Base-by-base conservation (phyloP, 2,329 filamentous ascomycete genomes). In the Onygenales sp. region DNA sequence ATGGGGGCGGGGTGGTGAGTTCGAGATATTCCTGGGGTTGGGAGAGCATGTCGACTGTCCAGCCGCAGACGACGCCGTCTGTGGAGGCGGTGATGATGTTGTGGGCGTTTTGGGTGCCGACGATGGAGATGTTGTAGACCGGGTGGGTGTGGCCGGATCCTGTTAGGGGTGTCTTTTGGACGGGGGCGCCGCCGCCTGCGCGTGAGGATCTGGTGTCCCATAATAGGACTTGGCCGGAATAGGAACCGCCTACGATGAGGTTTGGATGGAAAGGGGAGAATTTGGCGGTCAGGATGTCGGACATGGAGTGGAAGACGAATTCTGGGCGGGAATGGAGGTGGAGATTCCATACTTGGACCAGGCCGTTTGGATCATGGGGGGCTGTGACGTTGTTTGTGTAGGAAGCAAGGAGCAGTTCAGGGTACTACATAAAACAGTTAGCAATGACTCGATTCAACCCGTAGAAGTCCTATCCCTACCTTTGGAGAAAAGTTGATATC, bases 191-290 rank as follows among this genome's bases (percentile, higher is more conserved):
- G 39, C 75, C 76, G 10, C 77, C 69, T 34, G 86, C 84, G 14
- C 90, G 87, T 63, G 88, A 88, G 51, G 89, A 87, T 58, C 93
- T 86, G 9, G 90, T 98, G 66, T 98, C 94, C 93, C 93, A 98
- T 14, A 98, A 80, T 46, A 97, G 81, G 13, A 98, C 89, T 71
- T 98, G 94, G 6, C 93, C 93, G 55, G 88, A 95, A 73, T 98
- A 98, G 37, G 92, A 91, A 48, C 94, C 94, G 56, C 93, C 93
- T 56, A 98, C 84, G 63, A 98, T 94, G 52, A 98, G 79, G 61
- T 95, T 96, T 4, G 92, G 92, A 68, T 98, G 93, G 67, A 96
- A 96, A 0, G 93, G 93, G n/a, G 93, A 97, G 72, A 98, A 98
- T 61, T 93, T 94, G 58, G 93, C 93, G 0, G 91, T 88, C 11